These are phyloP conservation scores for Blastobotrys muscicola DNA, from an alignment of 805 yeast genomes.

Conservation along the genomic window DNA sequence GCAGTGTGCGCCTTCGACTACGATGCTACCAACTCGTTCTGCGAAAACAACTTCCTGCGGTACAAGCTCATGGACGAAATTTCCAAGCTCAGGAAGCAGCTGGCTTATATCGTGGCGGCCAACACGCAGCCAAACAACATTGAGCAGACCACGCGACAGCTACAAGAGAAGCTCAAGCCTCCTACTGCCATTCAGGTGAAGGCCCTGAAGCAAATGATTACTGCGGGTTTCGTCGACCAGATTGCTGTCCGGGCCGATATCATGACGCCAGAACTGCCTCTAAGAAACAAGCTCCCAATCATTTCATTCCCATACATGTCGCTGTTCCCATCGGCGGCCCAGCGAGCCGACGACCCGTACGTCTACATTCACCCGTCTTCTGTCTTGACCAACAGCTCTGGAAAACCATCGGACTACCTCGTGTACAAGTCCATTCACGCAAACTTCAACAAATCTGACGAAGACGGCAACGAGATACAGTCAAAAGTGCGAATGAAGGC, in stretches of 20 bases:
- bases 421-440: constrained; percentile 62
- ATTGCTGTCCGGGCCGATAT: constrained; percentile 78
- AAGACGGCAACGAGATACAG: constrained; percentile 23
- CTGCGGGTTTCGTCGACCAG: constrained; percentile 90
- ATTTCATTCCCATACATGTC: constrained; percentile 47
- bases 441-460: constrained; percentile 39
- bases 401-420: constrained; percentile 68
- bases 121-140: constrained; percentile 30
- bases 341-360: constrained; percentile 36
- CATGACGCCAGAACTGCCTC: constrained; percentile 49
- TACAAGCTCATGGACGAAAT: constrained; percentile 81
- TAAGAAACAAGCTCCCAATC: constrained; percentile 48
- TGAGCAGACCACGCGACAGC: constrained; percentile 42
- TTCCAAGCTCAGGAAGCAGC: constrained; percentile 66
- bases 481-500: constrained; percentile 47
- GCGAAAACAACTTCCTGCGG: constrained; percentile 57
- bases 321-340: constrained; percentile 33
- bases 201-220: constrained; percentile 80
- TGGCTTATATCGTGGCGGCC: constrained; percentile 61
- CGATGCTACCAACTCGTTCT: constrained; percentile 38
- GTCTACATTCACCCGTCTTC: constrained; percentile 81
- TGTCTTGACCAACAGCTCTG: constrained; percentile 48
- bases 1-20: constrained; percentile 86
- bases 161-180: constrained; percentile 41
- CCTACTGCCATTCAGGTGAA: constrained; percentile 64